Conservation (phyloP, 768 basidiomycete species). For the Tulasnella sp. region DNA sequence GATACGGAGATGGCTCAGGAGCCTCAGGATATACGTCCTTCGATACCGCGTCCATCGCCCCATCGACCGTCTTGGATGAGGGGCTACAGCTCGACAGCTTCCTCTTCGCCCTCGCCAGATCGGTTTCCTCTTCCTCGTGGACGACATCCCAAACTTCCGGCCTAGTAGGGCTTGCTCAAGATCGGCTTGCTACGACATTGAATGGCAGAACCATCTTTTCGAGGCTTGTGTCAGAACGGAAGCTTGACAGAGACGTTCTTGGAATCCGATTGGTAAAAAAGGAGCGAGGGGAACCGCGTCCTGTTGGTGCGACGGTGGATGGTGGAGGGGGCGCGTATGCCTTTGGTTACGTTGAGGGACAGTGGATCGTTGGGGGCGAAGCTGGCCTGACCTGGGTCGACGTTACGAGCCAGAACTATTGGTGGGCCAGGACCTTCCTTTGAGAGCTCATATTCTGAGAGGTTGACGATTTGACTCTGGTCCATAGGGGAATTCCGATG, state of each 20-base stretch:
- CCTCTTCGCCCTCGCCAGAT: constrained; percentile 12
- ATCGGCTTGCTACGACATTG: constrained; percentile 3
- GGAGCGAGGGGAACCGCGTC: not conserved
- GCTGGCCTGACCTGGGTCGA: constrained; percentile 8
- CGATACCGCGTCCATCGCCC: not conserved
- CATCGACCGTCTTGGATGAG: not conserved
- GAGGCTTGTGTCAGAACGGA: not conserved
- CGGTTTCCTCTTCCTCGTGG: constrained; percentile 4
- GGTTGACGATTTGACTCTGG: not conserved
- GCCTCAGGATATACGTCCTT: not conserved
- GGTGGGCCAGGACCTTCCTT: constrained; percentile 11
- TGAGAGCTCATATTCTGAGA: not conserved
- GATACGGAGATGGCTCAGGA: constrained; percentile 7
- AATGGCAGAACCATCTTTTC: constrained; percentile 15
- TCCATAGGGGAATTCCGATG: constrained; percentile 14
- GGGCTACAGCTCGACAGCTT: not conserved
- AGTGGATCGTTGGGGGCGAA: constrained; percentile 21
- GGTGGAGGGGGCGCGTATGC: constrained; percentile 16
- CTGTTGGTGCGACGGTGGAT: not conserved
- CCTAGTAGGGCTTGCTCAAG: constrained; percentile 19
- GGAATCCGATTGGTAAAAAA: constrained; percentile 13
- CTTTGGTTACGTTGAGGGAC: not conserved
- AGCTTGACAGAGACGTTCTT: constrained; percentile 10
- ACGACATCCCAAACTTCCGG: not conserved
- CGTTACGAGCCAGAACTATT: constrained; percentile 19